Evolutionary conservation across 371 early-diverging fungal species (phyloP).

Genomic region (Furculomyces boomerangus): DNA sequence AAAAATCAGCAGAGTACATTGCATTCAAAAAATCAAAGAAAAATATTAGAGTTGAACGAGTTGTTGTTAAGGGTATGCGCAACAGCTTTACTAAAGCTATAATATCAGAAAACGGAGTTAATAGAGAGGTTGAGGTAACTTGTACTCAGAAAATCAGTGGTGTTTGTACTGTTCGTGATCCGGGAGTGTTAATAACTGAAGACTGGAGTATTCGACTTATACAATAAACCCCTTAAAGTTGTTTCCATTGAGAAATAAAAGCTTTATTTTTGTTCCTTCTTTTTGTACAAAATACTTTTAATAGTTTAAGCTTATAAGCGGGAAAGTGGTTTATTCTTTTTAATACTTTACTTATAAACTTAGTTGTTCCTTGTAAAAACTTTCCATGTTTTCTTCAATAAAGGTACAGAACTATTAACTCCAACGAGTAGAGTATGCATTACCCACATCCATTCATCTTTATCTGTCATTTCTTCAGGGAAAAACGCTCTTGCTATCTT

Average conservation of each 20-base stretch:
- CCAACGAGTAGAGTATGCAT: background rate
- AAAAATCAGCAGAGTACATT: background rate
- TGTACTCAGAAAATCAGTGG: conserved; percentile 3
- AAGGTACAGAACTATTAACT: background rate
- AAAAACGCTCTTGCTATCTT: background rate
- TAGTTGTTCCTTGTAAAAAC: background rate
- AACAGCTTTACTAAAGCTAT: conserved; percentile 10
- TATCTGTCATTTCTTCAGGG: background rate
- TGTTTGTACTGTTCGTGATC: conserved; percentile 6
- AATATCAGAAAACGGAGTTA: conserved; percentile 7
- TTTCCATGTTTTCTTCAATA: background rate
- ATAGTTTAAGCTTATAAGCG: too few species aligned
- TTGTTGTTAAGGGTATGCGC: conserved; percentile 35
- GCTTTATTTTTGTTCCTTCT: too few species aligned
- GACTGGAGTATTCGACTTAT: conserved; percentile 9
- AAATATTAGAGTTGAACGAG: conserved; percentile 35
- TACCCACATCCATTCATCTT: background rate
- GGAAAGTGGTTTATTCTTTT: too few species aligned
- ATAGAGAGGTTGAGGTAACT: conserved; percentile 11
- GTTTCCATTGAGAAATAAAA: too few species aligned
- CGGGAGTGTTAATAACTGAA: conserved; percentile 4
- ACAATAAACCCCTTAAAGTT: too few species aligned
- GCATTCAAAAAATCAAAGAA: conserved; percentile 8
- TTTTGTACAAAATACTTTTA: too few species aligned
- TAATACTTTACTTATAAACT: too few species aligned